Base-by-base conservation (phyloP, 129 eudicot species). In the Flaveria robusta region DNA sequence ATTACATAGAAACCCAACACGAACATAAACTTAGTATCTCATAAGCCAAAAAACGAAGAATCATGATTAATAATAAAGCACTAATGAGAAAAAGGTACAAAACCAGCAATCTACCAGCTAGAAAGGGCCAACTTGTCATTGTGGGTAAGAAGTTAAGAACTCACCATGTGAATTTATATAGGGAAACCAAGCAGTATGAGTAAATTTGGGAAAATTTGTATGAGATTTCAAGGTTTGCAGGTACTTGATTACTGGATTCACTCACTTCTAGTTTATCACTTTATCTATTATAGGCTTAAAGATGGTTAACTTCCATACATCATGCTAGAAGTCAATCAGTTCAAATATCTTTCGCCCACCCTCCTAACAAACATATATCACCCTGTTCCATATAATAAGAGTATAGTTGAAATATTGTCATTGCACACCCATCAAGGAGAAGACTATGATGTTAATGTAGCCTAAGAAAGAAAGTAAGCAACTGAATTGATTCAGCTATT, bases 281-380 rank as follows among this genome's bases (percentile, higher is more conserved):
- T 23, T 3, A 34, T 34, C 39, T 16, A 18, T 11, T 60, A 60
- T 60, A 60, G 67, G 41, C 67, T 60, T 60, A 26, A 34, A 12
- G 26, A 4, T 13, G 42, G 67, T 60, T 27, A 26, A 60, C 0
- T 12, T 14, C 19, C 19, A 26, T 27, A 26, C 0, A 24, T 26
- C 6, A 60, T 60, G 67, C 67, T 60, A 60, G 42, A 60, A 27
- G 9, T 5, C n/a, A 14, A 59, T 60, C 19, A 60, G 9, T 60
- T 60, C 41, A 26, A 4, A 13, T 60, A 60, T 26, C 10, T 27
- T 26, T 27, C 18, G 24, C 63, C 60, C 9, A 3, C 1, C 45
- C 62, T 70, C 75, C 63, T 43, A 70, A 3, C 24, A 70, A 15
- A 23, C 14, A 70, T 47, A 56, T 24, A 37, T 50, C 62, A n/a